Evolutionary conservation across 139 green algal genomes (phyloP), one percentile per base, ranked within the genome.

Genomic region (Chlorella sp.): DNA sequence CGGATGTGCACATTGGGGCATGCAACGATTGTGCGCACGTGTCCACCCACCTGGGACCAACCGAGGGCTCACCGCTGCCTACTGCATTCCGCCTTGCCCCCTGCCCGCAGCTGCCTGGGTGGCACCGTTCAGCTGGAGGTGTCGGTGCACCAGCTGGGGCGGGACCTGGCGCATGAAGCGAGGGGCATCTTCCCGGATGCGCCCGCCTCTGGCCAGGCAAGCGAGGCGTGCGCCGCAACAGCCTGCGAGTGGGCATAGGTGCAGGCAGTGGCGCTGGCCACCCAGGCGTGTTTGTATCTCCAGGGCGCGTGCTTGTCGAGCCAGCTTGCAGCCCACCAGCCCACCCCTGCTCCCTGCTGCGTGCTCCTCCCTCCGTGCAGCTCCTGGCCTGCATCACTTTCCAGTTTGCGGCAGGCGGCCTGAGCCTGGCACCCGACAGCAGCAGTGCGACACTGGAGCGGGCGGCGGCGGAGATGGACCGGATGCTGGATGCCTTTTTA

Each of bases 391-490:
- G 41, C 60, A 60, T 88, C 20, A 91, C 88, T 7, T 88, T 91
- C 62, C 88, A 91, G 85, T 82, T 86, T 81, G 87, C 87, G 40
- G 46, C 46, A 0, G 79, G 62, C 14, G 80, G 76, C 36, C 2
- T 83, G 30, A 79, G 83, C 77, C 64, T 88, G 70, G 79, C 86
- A 0, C 72, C 64, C 5, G 78, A 83, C 62, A 34, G 67, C 65
- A 89, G 75, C 70, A 17, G 28, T 7, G 60, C 51, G 65, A 85
- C 48, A 3, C 38, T 89, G 75, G 43, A 72, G 54, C 77, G n/a
- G 8, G 86, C 75, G 4, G 76, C 48, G 0, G 41, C 73, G 0
- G 89, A 94, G 81, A 93, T 94, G 91, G 91, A 93, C 73, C 70
- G 69, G 40, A 83, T 93, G 84, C 80, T 93, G 48, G 78, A 83